Evolutionary conservation across 805 yeast genomes (phyloP), one percentile per base, ranked within the genome.

Genomic region (Blastobotrys muscicola): DNA sequence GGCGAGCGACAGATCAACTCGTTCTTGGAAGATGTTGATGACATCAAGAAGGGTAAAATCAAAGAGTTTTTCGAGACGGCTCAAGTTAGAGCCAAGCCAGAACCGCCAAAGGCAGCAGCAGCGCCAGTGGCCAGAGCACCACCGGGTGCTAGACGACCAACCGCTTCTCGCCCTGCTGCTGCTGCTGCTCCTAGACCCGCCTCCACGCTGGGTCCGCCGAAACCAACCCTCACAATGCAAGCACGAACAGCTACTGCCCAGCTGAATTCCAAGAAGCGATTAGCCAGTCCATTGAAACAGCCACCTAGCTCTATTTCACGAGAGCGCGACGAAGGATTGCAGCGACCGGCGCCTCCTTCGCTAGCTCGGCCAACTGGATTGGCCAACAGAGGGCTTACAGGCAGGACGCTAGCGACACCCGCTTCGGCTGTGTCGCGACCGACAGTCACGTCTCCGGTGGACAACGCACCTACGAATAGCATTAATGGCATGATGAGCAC

Each of bases 1-100:
- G 96, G 95, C 0, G 82, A 76, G 54, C 67, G 87, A 42, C 80
- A 76, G 41, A 63, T 86, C 50, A 75, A 66, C 41, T 67, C 72
- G 3, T 71, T 71, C 38, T 58, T 85, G 43, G 87, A 78, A 12
- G 73, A 74, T n/a, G 67, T 90, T 38, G 97, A 90, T 55, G 85
- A 81, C 39, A 73, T 79, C 52, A 78, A 90, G 59, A 75, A 73
- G 60, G 69, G 71, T 42, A 85, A 86, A 56, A 82, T 90, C 32
- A 66, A 66, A 35, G 81, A 78, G 29, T 75, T 72, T 41, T 74
- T 53, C 49, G 78, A 76, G 41, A 59, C 64, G 8, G 85, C 78
- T 0, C 67, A 68, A 32, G 84, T 84, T 1, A 71, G 69, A 32
- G 71, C 74, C 2, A 69, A 67, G 47, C 50, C 66, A 2, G 55